These are phyloP conservation scores for Euphrasia confusa DNA, from an alignment of 257 asterid species.

Conservation along the genomic window DNA sequence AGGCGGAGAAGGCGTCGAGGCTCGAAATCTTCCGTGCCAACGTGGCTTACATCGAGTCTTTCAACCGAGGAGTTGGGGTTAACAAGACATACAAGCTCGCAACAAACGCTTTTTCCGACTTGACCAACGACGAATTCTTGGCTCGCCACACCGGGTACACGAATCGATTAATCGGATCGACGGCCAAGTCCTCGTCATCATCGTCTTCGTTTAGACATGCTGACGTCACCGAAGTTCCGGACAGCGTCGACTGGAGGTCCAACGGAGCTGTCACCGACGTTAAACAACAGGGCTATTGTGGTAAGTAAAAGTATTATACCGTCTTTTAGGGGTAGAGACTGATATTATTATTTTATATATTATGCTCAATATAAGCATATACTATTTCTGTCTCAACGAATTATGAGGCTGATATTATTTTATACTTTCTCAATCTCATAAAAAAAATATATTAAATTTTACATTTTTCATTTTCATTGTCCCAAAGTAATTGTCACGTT, in stretches of 20 bases:
- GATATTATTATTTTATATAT: too few relatives aligned
- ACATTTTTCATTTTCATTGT: too few relatives aligned
- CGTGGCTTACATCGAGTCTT: slow-evolving; percentile 33
- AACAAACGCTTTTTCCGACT: slow-evolving; percentile 40
- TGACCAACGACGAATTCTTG: slow-evolving; percentile 38
- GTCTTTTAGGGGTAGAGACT: background rate
- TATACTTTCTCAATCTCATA: too few relatives aligned
- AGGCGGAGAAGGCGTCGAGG: slow-evolving; percentile 32
- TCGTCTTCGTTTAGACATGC: slow-evolving; percentile 30
- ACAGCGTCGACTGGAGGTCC: slow-evolving; percentile 38
- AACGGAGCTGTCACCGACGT: slow-evolving; percentile 46
- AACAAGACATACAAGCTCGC: slow-evolving; percentile 30
- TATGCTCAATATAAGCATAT: too few relatives aligned
- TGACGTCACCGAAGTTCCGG: slow-evolving; percentile 32
- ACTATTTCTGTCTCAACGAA: too few relatives aligned
- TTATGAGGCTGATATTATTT: too few relatives aligned
- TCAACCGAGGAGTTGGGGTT: slow-evolving; percentile 27
- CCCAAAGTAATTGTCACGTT: too few relatives aligned
- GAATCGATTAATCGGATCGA: background rate
- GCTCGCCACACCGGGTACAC: slow-evolving; percentile 34
- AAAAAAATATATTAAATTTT: too few relatives aligned
- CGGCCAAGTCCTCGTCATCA: background rate
- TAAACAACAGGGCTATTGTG: slow-evolving; percentile 46
- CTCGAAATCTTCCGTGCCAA: slow-evolving; percentile 36
- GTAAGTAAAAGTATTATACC: slow-evolving; percentile 25